These are phyloP conservation scores for Polyporus arcularius DNA, from an alignment of 768 basidiomycete genomes.

Conservation along the genomic window DNA sequence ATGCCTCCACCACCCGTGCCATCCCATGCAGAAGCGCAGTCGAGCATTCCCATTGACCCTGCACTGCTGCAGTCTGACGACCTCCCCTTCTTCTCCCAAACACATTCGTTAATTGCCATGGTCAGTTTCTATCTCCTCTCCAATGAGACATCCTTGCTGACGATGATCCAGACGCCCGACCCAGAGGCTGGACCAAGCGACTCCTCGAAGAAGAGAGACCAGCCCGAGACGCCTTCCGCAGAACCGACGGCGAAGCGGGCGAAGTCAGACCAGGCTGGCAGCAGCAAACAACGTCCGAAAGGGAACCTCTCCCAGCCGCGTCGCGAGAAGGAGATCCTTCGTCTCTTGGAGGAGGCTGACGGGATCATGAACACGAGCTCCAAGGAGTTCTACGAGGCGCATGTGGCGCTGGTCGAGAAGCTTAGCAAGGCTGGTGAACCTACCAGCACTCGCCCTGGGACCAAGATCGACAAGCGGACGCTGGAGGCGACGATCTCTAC, in stretches of 20 bases:
- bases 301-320: slow-evolving; percentile 77
- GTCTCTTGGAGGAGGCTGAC: slow-evolving; percentile 62
- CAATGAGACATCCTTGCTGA: neutral
- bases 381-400: slow-evolving; percentile 71
- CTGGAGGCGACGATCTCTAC: slow-evolving; percentile 57
- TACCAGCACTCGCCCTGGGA: slow-evolving; percentile 68
- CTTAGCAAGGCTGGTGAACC: slow-evolving; percentile 63
- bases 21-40: neutral
- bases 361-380: slow-evolving; percentile 68
- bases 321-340: slow-evolving; percentile 78
- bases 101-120: slow-evolving; percentile 9
- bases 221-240: slow-evolving; percentile 4
- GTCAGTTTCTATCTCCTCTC: neutral
- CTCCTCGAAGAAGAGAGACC: slow-evolving; percentile 9
- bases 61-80: neutral
- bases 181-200: neutral
- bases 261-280: slow-evolving; percentile 10
- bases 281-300: slow-evolving; percentile 32
- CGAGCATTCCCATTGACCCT: slow-evolving; percentile 12
- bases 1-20: neutral
- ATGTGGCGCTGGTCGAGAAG: slow-evolving; percentile 59
- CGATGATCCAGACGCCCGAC: slow-evolving; percentile 8
- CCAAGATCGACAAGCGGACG: slow-evolving; percentile 75
- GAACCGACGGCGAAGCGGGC: slow-evolving; percentile 16
- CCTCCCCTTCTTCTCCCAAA: neutral